Base-by-base conservation (phyloP, 352 stramenopile genomes). In the Pseudoperonospora humuli region DNA sequence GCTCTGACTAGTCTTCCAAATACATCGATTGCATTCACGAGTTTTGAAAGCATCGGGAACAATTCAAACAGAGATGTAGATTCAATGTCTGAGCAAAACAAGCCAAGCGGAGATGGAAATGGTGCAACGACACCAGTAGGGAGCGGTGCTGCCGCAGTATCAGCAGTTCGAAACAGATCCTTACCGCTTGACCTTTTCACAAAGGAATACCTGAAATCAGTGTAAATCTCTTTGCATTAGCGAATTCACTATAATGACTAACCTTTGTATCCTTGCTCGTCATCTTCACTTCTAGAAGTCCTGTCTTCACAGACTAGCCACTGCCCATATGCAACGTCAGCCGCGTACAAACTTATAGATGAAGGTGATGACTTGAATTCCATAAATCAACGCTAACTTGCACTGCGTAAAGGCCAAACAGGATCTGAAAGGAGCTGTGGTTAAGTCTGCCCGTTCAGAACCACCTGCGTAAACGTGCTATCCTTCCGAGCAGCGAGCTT, bases 381-480 rank as follows among this genome's bases (percentile, higher is more conserved):
- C 60, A 64, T 64, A 17, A 54, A 42, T 21, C 26, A 44, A 61
- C 33, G 20, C 36, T 38, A 33, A 24, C 29, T 39, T 21, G 13
- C 15, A 36, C 9, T 27, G 23, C 40, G 38, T 31, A 6, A 26
- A 45, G 4, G n/a, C 7, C 26, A 29, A 29, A 29, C 26, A 29
- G 26, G n/a, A 31, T 11, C 11, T 33, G 13, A 4, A 35, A 24
- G 18, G 20, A 28, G 20, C 28, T 19, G 18, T 34, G 34, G 5
- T 63, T 61, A 75, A 13, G 64, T 63, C 45, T 85, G 78, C 11
- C 70, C 73, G 25, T 80, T 65, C 15, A 89, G 52, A 29, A 92
- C 73, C 4, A 92, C 74, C 33, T 89, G 72, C 32, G 69, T 62
- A 59, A 92, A 92, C 19, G 81, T 62, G 40, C 80, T 86, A 42